These are phyloP conservation scores for Calonectria montana DNA, from an alignment of 2,329 filamentous ascomycete genomes.

Conservation along the genomic window DNA sequence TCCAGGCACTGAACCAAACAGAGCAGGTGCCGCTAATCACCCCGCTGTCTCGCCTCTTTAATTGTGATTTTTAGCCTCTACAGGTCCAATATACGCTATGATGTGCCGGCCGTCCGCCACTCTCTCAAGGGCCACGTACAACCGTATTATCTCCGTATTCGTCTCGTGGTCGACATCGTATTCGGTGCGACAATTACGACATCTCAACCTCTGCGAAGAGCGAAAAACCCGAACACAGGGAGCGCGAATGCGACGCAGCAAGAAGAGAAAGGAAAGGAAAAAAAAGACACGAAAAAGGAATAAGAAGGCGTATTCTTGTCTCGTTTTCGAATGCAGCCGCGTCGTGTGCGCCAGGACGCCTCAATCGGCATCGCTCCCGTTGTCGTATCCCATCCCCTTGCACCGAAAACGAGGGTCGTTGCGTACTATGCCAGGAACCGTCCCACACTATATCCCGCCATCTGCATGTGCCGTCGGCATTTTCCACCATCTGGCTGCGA, in stretches of 20 bases:
- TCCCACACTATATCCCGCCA: slow-evolving; percentile 26
- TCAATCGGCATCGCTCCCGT: slow-evolving; percentile 21
- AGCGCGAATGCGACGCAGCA: background rate
- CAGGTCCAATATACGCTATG: background rate
- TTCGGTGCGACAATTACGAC: slow-evolving; percentile 3
- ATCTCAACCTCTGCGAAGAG: background rate
- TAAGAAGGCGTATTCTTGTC: background rate
- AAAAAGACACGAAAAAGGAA: background rate
- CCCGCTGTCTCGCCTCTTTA: background rate
- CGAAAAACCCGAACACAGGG: background rate
- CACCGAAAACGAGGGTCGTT: slow-evolving; percentile 20
- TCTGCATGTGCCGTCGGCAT: slow-evolving; percentile 25
- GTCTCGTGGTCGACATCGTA: slow-evolving; percentile 8
- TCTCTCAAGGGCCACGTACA: background rate
- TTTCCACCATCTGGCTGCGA: slow-evolving; percentile 11
- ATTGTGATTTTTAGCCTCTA: background rate
- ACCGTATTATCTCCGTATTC: slow-evolving; percentile 13
- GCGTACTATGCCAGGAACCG: slow-evolving; percentile 22
- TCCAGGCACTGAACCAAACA: slow-evolving; percentile 6
- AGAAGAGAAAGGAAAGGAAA: no score
- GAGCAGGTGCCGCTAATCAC: slow-evolving; percentile 1
- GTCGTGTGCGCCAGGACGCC: background rate
- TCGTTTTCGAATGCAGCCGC: background rate
- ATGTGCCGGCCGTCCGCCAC: background rate
- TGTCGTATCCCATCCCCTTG: slow-evolving; percentile 25